phyloP scores from a whole-genome alignment of 1,139 yeast genomes.

The Arxiozyma slooffiae region DNA sequence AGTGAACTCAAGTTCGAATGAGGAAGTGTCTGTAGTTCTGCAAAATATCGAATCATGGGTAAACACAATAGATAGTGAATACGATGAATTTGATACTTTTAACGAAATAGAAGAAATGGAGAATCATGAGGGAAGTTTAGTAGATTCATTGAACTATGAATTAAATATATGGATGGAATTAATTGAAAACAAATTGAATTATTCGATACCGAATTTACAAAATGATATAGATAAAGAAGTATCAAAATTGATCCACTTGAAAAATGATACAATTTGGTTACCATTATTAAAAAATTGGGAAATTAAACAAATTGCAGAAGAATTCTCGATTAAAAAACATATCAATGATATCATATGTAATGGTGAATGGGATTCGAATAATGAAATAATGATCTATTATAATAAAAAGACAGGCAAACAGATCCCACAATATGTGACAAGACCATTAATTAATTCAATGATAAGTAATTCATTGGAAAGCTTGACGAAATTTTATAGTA shows the following conservation, averaged over 20 bases:
- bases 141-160: constrained; percentile 4
- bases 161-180: constrained; percentile 9
- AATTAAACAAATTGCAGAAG: neutral
- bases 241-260: constrained; percentile 30
- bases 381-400: constrained; percentile 32
- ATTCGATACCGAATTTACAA: constrained; percentile 6
- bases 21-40: neutral
- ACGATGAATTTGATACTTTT: neutral
- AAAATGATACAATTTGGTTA: neutral
- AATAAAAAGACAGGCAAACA: constrained; percentile 23
- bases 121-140: neutral
- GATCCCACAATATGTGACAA: constrained; percentile 35
- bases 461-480: constrained; percentile 12
- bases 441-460: constrained; percentile 50
- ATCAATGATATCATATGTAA: constrained; percentile 43
- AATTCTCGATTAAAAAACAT: constrained; percentile 32
- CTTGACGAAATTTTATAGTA: neutral
- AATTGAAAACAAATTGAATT: constrained; percentile 3
- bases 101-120: neutral
- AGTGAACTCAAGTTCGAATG: neutral
- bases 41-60: neutral
- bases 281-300: neutral
- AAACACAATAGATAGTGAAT: neutral
- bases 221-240: constrained; percentile 33
- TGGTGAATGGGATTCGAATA: constrained; percentile 36